Conservation (phyloP, 176 grass and related monocot genomes). For the Echinochloa phyllopogon region DNA sequence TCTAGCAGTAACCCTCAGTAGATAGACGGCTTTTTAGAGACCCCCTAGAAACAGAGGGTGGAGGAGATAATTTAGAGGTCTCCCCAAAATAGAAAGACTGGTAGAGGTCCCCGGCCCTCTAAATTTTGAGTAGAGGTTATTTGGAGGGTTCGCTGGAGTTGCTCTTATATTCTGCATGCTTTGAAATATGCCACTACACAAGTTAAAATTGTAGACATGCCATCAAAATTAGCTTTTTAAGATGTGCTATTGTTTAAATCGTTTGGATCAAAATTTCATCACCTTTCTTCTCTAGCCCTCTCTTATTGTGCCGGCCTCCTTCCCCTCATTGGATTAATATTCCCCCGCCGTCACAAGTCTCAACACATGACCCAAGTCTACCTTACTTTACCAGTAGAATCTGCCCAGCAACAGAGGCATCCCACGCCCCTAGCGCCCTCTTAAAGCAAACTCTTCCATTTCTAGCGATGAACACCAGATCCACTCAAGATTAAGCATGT, state of each 20-base stretch:
- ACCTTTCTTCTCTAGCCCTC: background rate
- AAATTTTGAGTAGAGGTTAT: too few species aligned
- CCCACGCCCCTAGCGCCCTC: background rate
- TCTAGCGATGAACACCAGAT: background rate
- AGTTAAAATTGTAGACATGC: background rate
- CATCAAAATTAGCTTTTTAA: background rate
- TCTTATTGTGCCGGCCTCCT: background rate
- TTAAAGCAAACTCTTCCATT: background rate
- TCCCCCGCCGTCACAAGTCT: background rate
- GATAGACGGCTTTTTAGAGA: too few species aligned
- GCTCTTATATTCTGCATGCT: background rate
- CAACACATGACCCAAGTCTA: background rate
- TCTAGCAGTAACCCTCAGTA: too few species aligned
- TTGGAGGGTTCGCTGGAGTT: too few species aligned
- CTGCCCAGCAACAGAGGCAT: background rate
- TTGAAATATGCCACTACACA: background rate
- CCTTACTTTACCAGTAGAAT: background rate
- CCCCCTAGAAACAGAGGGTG: too few species aligned
- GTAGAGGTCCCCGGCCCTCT: too few species aligned
- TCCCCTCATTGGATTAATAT: background rate
- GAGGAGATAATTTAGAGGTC: too few species aligned
- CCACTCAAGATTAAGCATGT: too few species aligned
- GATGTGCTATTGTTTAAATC: background rate
- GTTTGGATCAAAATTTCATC: background rate
- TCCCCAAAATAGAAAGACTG: too few species aligned